A percentile compares a stretch with the other conserved stretches of the same genome.
Conservation (phyloP, 257 asterid species). For the Nicotiana otophora region DNA sequence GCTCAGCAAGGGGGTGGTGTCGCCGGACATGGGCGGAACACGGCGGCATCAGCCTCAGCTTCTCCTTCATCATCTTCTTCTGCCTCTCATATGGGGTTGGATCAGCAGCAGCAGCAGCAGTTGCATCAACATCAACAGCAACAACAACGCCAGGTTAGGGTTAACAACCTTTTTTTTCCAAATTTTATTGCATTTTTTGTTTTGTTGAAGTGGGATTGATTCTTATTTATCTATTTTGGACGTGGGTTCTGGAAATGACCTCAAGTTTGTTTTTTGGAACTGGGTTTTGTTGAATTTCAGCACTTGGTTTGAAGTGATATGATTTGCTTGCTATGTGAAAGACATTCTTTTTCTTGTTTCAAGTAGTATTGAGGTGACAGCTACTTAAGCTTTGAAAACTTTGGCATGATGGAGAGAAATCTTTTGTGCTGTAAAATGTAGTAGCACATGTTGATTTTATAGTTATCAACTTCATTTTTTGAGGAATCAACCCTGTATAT, state of each 20-base stretch:
- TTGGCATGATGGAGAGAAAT: not conserved
- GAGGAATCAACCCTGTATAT: not conserved
- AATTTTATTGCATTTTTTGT: not conserved
- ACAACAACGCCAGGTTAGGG: conserved; percentile 67
- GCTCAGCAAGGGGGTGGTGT: conserved; percentile 65
- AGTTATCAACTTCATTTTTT: not conserved
- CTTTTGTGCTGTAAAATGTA: conserved; percentile 1
- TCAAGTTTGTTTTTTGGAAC: not conserved
- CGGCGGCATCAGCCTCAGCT: conserved; percentile 68
- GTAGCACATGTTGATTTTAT: not conserved
- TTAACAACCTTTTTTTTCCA: not conserved
- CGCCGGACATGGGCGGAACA: conserved; percentile 75
- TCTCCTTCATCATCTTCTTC: conserved; percentile 91
- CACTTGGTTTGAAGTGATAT: not conserved
- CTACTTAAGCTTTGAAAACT: not conserved
- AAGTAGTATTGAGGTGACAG: not conserved
- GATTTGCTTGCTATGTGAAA: conserved; percentile 6
- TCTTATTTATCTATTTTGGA: not conserved
- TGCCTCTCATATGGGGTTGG: conserved; percentile 63
- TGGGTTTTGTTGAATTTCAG: not conserved
- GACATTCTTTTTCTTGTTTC: not conserved
- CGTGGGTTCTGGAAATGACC: not conserved
- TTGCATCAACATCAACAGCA: conserved; percentile 58
- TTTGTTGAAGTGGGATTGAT: not conserved
- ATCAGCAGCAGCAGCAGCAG: conserved; percentile 80